phyloP scores from a whole-genome alignment of 345 rosid genomes.

The Euphorbia tirucalli region DNA sequence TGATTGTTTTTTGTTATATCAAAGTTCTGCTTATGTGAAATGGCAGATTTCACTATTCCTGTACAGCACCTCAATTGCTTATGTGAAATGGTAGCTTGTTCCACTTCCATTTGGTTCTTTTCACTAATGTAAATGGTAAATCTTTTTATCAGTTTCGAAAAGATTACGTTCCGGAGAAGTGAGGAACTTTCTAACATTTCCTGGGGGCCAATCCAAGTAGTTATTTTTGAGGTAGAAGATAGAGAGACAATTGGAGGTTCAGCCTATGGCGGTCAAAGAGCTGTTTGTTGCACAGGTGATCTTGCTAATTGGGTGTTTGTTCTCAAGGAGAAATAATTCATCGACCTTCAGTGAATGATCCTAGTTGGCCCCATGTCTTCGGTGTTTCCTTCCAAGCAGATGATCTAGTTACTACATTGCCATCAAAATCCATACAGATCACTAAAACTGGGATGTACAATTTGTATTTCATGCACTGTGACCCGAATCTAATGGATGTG shows the following conservation, averaged over 20 bases:
- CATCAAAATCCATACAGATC: conserved; percentile 51
- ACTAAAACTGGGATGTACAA: conserved; percentile 92
- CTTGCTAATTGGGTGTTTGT: conserved; percentile 86
- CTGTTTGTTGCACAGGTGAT: conserved; percentile 89
- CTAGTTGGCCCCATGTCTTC: conserved; percentile 74
- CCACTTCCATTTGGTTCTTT: no score
- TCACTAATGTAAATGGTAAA: no score
- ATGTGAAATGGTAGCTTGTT: no score
- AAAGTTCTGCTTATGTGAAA: neutral
- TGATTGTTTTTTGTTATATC: neutral
- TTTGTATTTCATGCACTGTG: conserved; percentile 86
- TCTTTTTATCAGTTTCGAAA: conserved; percentile 74
- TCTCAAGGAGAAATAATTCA: conserved; percentile 67
- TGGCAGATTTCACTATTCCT: neutral
- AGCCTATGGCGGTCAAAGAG: conserved; percentile 97
- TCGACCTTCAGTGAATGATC: conserved; percentile 65
- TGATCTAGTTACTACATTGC: conserved; percentile 50
- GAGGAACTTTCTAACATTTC: conserved; percentile 47
- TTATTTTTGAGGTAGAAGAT: conserved; percentile 82
- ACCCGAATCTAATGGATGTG: conserved; percentile 59
- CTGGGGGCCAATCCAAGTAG: conserved; percentile 59
- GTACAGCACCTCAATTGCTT: neutral
- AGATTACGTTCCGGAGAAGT: conserved; percentile 62
- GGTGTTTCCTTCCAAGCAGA: conserved; percentile 52
- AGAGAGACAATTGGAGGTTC: conserved; percentile 88